Evolutionary conservation across 1,139 yeast species (phyloP).

Genomic region (Yamadazyma aaseri): DNA sequence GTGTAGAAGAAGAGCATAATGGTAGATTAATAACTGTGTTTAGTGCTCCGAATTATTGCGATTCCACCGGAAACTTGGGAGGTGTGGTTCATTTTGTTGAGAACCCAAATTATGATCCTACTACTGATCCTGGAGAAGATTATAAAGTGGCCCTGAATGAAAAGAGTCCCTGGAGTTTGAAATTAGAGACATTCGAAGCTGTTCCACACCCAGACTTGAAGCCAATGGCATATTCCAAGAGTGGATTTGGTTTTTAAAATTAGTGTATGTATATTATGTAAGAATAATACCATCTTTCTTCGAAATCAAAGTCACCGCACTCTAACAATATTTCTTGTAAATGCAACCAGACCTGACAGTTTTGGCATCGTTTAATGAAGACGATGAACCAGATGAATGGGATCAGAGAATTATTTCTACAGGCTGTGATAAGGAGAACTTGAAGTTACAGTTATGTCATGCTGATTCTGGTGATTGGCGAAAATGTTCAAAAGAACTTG

Average conservation of each 20-base stretch:
- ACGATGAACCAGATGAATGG: constrained; percentile 73
- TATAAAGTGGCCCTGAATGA: constrained; percentile 47
- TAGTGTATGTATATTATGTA: background rate
- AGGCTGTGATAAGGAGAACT: constrained; percentile 72
- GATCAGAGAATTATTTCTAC: constrained; percentile 70
- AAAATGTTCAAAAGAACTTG: constrained; percentile 65
- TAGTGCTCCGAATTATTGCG: constrained; percentile 97
- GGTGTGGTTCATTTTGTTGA: constrained; percentile 71
- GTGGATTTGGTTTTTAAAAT: constrained; percentile 47
- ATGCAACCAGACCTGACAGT: too few species aligned
- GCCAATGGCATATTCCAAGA: constrained; percentile 95
- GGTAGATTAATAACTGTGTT: constrained; percentile 88
- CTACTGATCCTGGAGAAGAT: constrained; percentile 45
- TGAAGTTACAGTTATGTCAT: constrained; percentile 67
- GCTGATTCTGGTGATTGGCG: constrained; percentile 85
- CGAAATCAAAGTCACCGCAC: too few species aligned
- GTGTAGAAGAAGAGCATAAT: constrained; percentile 84
- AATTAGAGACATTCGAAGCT: constrained; percentile 65
- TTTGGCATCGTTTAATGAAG: constrained; percentile 19
- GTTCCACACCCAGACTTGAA: constrained; percentile 88
- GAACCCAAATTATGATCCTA: constrained; percentile 30
- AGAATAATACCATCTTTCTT: background rate
- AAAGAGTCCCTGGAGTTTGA: constrained; percentile 50
- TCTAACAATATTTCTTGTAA: too few species aligned
- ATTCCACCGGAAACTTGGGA: constrained; percentile 84